phyloP scores from a whole-genome alignment of 345 rosid species.

The Salix koriyanagi region DNA sequence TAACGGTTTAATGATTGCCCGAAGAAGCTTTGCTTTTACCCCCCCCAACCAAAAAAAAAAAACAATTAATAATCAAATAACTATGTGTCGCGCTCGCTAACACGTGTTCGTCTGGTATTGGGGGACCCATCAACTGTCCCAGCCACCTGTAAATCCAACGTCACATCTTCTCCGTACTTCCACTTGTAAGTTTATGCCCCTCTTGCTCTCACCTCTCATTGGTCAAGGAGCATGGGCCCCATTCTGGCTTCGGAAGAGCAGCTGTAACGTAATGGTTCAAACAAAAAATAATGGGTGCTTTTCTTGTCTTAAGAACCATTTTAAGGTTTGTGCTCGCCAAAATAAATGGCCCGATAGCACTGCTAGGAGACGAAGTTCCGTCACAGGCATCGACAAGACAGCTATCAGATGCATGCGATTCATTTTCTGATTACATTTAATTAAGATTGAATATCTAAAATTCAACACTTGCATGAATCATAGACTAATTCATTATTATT shows the following conservation, averaged over 20 bases:
- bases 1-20: constrained; percentile 31
- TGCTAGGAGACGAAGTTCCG: too few species aligned
- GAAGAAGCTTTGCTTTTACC: constrained; percentile 1
- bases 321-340: too few species aligned
- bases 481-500: too few species aligned
- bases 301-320: too few species aligned
- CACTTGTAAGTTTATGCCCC: not conserved
- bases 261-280: not conserved
- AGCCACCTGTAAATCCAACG: constrained; percentile 40
- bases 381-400: too few species aligned
- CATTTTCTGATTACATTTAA: not conserved
- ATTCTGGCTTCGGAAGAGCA: not conserved
- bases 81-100: not conserved
- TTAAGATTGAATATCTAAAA: not conserved
- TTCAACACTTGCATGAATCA: too few species aligned
- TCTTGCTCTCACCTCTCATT: constrained; percentile 9
- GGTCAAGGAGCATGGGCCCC: not conserved
- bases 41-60: too few species aligned
- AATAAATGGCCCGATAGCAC: too few species aligned
- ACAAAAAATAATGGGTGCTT: too few species aligned
- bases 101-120: constrained; percentile 14
- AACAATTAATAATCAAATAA: not conserved
- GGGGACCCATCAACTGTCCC: constrained; percentile 33
- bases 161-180: constrained; percentile 30
- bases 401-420: not conserved